Evolutionary conservation across 1,139 yeast genomes (phyloP).

Genomic region (Geotrichum klebahnii): DNA sequence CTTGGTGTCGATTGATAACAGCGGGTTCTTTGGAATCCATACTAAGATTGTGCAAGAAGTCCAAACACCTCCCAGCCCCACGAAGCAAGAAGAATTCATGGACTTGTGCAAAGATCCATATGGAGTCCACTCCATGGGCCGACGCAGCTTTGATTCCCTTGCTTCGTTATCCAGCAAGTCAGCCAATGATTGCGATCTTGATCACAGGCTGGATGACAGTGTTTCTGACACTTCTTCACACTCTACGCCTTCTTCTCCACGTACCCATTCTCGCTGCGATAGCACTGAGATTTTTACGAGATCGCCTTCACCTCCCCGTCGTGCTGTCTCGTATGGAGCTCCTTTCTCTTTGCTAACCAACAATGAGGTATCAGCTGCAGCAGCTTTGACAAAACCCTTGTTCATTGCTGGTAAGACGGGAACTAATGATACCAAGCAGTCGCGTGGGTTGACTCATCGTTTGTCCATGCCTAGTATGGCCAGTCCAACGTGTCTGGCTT

Average conservation of each 20-base stretch:
- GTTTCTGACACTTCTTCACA: not conserved
- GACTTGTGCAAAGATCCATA: not conserved
- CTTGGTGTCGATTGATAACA: slow-evolving; percentile 31
- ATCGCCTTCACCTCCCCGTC: not conserved
- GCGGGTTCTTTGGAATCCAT: slow-evolving; percentile 35
- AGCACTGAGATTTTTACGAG: not conserved
- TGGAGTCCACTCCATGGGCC: not conserved
- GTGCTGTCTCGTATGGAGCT: too few species aligned
- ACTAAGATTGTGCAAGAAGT: slow-evolving; percentile 20
- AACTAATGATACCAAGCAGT: too few species aligned
- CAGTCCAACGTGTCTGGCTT: too few species aligned
- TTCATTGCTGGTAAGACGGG: too few species aligned
- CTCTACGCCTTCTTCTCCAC: slow-evolving; percentile 1
- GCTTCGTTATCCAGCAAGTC: slow-evolving; percentile 13
- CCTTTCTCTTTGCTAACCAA: too few species aligned
- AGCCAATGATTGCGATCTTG: not conserved
- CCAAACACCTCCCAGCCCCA: too few species aligned
- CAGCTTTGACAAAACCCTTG: too few species aligned
- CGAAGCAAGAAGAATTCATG: not conserved
- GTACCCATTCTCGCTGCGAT: not conserved
- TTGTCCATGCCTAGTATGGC: too few species aligned
- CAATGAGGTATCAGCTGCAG: too few species aligned
- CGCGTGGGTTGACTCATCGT: too few species aligned
- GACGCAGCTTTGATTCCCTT: slow-evolving; percentile 11
- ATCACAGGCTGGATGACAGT: not conserved